Evolutionary conservation across 805 yeast species (phyloP).

Genomic region (Myxozyma geophila): DNA sequence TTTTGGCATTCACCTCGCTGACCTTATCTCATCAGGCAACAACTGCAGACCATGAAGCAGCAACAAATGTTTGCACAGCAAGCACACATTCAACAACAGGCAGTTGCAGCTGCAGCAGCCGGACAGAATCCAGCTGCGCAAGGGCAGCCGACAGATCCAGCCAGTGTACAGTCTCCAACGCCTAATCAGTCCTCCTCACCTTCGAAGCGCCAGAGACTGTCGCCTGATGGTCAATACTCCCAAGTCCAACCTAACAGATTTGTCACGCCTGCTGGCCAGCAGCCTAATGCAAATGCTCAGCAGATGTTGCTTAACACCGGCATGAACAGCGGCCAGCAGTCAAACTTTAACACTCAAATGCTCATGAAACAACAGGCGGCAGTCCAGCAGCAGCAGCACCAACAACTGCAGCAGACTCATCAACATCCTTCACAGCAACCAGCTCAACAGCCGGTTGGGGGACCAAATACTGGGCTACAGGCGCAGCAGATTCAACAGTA

Average conservation of each 20-base stretch:
- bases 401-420: constrained; percentile 39
- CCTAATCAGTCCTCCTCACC: constrained; percentile 42
- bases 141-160: constrained; percentile 23
- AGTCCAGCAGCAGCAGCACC: constrained; percentile 31
- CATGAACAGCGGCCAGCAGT: constrained; percentile 30
- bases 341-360: constrained; percentile 39
- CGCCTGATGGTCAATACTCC: constrained; percentile 43
- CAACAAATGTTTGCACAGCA: constrained; percentile 34
- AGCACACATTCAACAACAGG: constrained; percentile 28
- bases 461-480: constrained; percentile 24
- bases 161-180: constrained; percentile 38
- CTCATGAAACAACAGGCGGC: constrained; percentile 39
- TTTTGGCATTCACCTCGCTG: too few relatives aligned
- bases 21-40: constrained; percentile 16
- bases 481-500: constrained; percentile 37
- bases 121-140: constrained; percentile 19
- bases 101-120: constrained; percentile 19
- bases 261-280: constrained; percentile 22
- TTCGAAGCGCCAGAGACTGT: constrained; percentile 46
- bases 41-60: constrained; percentile 37
- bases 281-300: constrained; percentile 26
- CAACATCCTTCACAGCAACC: constrained; percentile 39
- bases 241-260: constrained; percentile 29
- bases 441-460: constrained; percentile 36
- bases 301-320: constrained; percentile 38